Percentiles rank a stretch among this genome's conserved stretches.
These are phyloP conservation scores for Penicillium arizonense DNA, from an alignment of 495 filamentous ascomycete genomes.

Conservation along the genomic window DNA sequence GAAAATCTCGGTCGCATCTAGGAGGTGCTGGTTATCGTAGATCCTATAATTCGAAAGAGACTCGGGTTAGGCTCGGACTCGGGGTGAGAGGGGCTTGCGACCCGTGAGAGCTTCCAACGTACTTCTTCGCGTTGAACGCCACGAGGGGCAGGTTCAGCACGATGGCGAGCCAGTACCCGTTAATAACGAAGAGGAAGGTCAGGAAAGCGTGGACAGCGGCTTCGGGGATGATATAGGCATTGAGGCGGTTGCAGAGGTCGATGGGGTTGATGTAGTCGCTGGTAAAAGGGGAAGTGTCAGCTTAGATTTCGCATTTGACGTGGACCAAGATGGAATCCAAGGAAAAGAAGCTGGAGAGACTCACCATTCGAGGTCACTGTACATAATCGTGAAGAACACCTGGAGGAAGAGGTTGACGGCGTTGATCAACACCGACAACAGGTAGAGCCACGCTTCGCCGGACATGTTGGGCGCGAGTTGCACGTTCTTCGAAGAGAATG, in stretches of 20 bases:
- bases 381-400: constrained; percentile 99
- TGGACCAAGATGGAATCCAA: too few species aligned
- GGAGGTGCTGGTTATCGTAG: constrained; percentile 90
- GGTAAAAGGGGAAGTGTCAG: constrained; percentile 16
- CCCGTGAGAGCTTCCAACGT: constrained; percentile 29
- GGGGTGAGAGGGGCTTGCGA: not conserved
- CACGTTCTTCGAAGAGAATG: constrained; percentile 3
- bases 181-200: constrained; percentile 93
- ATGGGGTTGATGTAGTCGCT: constrained; percentile 99
- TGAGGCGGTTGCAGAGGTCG: constrained; percentile 99
- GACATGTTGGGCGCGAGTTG: constrained; percentile 69
- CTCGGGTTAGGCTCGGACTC: constrained; percentile 8
- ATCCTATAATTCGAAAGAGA: constrained; percentile 57
- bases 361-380: constrained; percentile 96
- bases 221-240: constrained; percentile 99
- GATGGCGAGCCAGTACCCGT: constrained; percentile 96
- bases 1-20: constrained; percentile 99
- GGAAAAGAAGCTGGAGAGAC: constrained; percentile 26
- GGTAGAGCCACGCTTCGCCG: constrained; percentile 98
- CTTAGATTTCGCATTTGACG: constrained; percentile 12
- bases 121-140: constrained; percentile 97
- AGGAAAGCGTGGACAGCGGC: constrained; percentile 95
- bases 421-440: constrained; percentile 98
- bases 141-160: constrained; percentile 90
- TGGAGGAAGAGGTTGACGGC: constrained; percentile 99